A percentile compares a stretch with the other conserved stretches of the same genome.
phyloP scores from a whole-genome alignment of 306 rosid species.

The Oxytropis ochrocephala region DNA sequence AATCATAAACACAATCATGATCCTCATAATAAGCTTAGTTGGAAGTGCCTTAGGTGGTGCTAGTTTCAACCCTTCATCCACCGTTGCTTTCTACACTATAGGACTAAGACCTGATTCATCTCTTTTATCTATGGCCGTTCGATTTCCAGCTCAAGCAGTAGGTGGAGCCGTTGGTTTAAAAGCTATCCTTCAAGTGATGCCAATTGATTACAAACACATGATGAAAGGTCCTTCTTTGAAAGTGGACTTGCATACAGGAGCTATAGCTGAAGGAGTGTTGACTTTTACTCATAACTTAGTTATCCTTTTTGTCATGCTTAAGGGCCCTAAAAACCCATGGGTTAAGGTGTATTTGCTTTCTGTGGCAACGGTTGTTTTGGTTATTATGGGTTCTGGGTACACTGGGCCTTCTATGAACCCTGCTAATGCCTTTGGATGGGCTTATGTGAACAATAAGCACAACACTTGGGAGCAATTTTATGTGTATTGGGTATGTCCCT shows the following conservation, averaged over 20 bases:
- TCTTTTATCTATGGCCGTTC: not conserved
- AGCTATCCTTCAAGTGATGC: not conserved
- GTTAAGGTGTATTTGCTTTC: slow-evolving; percentile 47
- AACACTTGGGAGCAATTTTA: slow-evolving; percentile 53
- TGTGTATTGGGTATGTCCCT: slow-evolving; percentile 58
- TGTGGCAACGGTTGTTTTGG: slow-evolving; percentile 34
- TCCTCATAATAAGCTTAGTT: slow-evolving; percentile 5
- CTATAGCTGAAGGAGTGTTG: slow-evolving; percentile 44
- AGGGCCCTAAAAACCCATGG: slow-evolving; percentile 44
- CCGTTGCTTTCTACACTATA: slow-evolving; percentile 16
- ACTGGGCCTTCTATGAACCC: slow-evolving; percentile 78
- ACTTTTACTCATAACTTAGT: slow-evolving; percentile 35
- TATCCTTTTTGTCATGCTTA: slow-evolving; percentile 33
- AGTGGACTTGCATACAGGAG: slow-evolving; percentile 52
- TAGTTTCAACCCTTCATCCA: slow-evolving; percentile 28
- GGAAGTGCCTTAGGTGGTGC: slow-evolving; percentile 45
- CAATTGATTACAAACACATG: slow-evolving; percentile 27
- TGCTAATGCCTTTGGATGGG: slow-evolving; percentile 78
- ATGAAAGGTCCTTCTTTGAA: slow-evolving; percentile 53
- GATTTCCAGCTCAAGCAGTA: slow-evolving; percentile 19
- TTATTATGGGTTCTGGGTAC: slow-evolving; percentile 33
- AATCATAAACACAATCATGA: slow-evolving; percentile 19
- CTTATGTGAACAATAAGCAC: slow-evolving; percentile 42
- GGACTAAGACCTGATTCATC: slow-evolving; percentile 24
- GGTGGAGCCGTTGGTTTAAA: slow-evolving; percentile 10